Conservation (phyloP, 306 rosid genomes). For the Coriaria nepalensis region DNA sequence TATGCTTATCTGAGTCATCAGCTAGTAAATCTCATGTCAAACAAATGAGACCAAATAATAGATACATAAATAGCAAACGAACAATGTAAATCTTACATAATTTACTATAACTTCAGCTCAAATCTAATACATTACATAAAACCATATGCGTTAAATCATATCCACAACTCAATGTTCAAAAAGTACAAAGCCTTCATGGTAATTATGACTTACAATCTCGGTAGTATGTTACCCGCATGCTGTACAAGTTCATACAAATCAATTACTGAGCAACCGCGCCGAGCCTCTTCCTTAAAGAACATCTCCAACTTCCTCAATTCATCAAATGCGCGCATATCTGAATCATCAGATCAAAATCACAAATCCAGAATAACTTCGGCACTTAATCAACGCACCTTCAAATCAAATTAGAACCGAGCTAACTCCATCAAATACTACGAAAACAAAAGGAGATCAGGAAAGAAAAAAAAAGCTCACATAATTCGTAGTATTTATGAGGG, state of each 20-base stretch:
- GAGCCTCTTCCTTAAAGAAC: conserved; percentile 96
- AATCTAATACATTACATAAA: too few relatives aligned
- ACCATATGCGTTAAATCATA: too few relatives aligned
- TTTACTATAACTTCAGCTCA: too few relatives aligned
- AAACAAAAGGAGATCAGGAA: conserved; percentile 27
- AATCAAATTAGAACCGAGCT: too few relatives aligned
- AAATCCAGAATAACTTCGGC: too few relatives aligned
- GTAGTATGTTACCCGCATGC: conserved; percentile 95
- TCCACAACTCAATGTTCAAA: neutral
- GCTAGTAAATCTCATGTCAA: too few relatives aligned
- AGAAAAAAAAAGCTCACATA: conserved; percentile 45
- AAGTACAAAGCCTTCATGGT: neutral
- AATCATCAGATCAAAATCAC: conserved; percentile 14
- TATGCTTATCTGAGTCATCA: too few relatives aligned
- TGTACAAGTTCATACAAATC: conserved; percentile 97
- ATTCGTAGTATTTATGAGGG: conserved; percentile 90
- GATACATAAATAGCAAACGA: too few relatives aligned
- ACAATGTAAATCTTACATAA: too few relatives aligned
- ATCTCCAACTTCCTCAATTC: conserved; percentile 86
- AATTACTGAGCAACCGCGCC: conserved; percentile 91
- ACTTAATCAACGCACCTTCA: too few relatives aligned
- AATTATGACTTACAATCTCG: conserved; percentile 57
- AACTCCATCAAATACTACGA: conserved; percentile 9
- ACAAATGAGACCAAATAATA: too few relatives aligned
- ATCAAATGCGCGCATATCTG: conserved; percentile 97